phyloP scores from a whole-genome alignment of 2,329 filamentous ascomycete genomes.

The Claviceps quebecensis region DNA sequence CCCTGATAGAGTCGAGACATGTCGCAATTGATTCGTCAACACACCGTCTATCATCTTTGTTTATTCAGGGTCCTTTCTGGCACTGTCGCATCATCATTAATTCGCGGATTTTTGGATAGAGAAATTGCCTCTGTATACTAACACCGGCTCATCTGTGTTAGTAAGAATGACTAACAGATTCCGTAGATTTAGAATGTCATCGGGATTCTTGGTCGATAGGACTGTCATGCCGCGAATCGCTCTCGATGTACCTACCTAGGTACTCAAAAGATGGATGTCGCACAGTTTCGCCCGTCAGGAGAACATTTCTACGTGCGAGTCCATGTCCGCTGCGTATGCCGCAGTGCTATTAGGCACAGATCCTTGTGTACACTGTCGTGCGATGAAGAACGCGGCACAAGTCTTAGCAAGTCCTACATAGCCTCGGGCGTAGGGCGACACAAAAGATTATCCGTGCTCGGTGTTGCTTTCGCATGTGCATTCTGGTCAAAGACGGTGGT shows the following conservation, averaged over 20 bases:
- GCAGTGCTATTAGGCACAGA: neutral
- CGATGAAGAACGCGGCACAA: no score
- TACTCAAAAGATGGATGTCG: neutral
- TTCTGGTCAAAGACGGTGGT: neutral
- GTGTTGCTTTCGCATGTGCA: neutral
- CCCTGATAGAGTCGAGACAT: neutral
- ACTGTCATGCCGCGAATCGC: neutral
- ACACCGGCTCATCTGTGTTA: neutral
- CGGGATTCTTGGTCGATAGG: neutral
- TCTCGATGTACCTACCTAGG: neutral
- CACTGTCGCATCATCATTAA: constrained; percentile 1
- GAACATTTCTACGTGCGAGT: neutral
- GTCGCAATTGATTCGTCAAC: neutral
- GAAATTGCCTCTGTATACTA: neutral
- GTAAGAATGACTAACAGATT: no score
- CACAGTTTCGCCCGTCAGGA: neutral
- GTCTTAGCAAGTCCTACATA: neutral
- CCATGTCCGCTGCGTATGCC: neutral
- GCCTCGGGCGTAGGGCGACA: neutral
- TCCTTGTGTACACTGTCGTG: no score
- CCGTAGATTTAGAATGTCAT: no score
- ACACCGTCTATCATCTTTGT: neutral
- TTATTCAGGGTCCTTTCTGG: neutral
- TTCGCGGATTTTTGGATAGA: neutral
- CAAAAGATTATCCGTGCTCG: neutral